A percentile compares a stretch with the other conserved stretches of the same genome.
These are phyloP conservation scores for Ogataea hybrid DNA, from an alignment of 1,139 yeast genomes.

Conservation along the genomic window DNA sequence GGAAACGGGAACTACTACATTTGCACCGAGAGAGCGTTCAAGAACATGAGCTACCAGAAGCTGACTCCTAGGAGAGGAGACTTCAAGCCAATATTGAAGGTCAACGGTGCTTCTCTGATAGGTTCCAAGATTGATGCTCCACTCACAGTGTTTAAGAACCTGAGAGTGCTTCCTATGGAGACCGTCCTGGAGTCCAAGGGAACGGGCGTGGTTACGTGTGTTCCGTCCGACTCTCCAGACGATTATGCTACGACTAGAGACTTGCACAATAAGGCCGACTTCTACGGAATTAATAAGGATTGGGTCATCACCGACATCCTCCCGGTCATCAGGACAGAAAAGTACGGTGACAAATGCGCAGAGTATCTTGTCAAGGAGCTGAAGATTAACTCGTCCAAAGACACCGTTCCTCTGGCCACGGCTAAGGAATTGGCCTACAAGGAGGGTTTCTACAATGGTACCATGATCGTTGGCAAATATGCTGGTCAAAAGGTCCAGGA, in stretches of 20 bases:
- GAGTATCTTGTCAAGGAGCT: conserved; percentile 78
- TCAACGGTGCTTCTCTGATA: conserved; percentile 72
- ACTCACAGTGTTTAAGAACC: conserved; percentile 62
- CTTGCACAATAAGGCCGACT: conserved; percentile 85
- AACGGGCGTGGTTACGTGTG: conserved; percentile 99
- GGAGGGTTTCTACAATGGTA: conserved; percentile 94
- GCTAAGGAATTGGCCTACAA: conserved; percentile 96
- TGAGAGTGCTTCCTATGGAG: conserved; percentile 95
- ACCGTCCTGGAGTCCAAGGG: conserved; percentile 93
- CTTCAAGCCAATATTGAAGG: conserved; percentile 55
- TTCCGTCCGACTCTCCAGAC: conserved; percentile 98
- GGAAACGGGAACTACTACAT: conserved; percentile 75
- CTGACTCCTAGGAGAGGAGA: conserved; percentile 87
- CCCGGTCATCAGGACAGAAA: conserved; percentile 74
- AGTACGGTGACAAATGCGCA: conserved; percentile 89
- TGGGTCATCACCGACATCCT: conserved; percentile 82
- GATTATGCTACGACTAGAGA: conserved; percentile 87
- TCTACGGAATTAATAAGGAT: conserved; percentile 76
- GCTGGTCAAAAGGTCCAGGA: conserved; percentile 86
- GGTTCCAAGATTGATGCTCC: conserved; percentile 92
- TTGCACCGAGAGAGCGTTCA: conserved; percentile 96
- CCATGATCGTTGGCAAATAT: conserved; percentile 75
- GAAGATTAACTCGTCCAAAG: conserved; percentile 95
- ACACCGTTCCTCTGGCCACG: conserved; percentile 75
- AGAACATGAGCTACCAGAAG: conserved; percentile 95